These are phyloP conservation scores for Penicillium nucicola DNA, from an alignment of 495 filamentous ascomycete genomes.

Conservation along the genomic window DNA sequence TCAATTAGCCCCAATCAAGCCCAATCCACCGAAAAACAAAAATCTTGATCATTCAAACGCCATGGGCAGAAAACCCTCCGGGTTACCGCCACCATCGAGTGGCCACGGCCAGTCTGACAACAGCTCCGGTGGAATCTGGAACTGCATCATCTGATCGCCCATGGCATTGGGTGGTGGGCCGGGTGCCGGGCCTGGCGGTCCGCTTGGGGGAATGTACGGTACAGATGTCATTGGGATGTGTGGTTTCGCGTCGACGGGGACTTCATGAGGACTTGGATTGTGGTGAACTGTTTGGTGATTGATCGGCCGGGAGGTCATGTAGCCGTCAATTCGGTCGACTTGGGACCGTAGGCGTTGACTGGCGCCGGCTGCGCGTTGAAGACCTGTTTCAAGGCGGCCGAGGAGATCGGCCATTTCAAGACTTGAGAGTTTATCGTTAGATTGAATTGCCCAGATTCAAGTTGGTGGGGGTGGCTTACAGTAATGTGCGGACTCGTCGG, in stretches of 20 bases:
- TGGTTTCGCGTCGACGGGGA: conserved; percentile 7
- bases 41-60: conserved; percentile 18
- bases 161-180: conserved; percentile 6
- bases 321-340: conserved; percentile 46
- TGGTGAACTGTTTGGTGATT: conserved; percentile 14
- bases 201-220: conserved; percentile 2
- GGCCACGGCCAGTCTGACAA: conserved; percentile 40
- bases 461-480: conserved; percentile 19
- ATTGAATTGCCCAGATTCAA: background rate
- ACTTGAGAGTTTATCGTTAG: conserved; percentile 2
- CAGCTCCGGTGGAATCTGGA: conserved; percentile 38
- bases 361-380: conserved; percentile 38
- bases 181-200: background rate
- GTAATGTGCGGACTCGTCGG: conserved; percentile 38
- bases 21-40: background rate
- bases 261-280: conserved; percentile 4
- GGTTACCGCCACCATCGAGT: conserved; percentile 29
- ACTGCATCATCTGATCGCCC: conserved; percentile 28
- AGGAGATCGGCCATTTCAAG: conserved; percentile 49
- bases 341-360: conserved; percentile 39
- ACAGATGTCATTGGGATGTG: conserved; percentile 10
- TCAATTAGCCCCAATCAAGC: background rate
- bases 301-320: conserved; percentile 35
- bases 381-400: conserved; percentile 39
- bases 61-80: conserved; percentile 24